These are phyloP conservation scores for Nicotiana obtusifolia DNA, from an alignment of 257 asterid species.

Conservation along the genomic window DNA sequence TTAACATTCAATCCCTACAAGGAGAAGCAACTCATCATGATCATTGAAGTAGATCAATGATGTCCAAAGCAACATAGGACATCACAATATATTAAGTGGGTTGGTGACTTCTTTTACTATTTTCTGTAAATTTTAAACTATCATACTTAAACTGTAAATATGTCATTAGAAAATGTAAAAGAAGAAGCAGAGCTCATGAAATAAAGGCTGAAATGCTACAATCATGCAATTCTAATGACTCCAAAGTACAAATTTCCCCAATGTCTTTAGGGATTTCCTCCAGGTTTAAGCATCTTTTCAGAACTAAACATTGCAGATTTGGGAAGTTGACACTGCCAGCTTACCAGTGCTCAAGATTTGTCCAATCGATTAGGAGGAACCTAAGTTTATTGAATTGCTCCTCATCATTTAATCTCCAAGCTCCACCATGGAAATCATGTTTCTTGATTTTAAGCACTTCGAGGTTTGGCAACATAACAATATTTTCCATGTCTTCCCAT, in stretches of 20 bases:
- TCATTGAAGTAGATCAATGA: too few relatives aligned
- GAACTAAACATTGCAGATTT: background rate
- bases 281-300: background rate
- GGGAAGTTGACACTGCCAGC: background rate
- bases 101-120: background rate
- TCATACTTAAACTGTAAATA: too few relatives aligned
- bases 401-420: background rate
- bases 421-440: background rate
- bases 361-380: background rate
- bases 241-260: background rate
- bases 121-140: background rate
- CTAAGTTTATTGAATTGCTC: background rate
- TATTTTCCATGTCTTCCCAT: background rate
- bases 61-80: too few relatives aligned
- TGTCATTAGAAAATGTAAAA: background rate
- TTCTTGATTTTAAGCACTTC: background rate
- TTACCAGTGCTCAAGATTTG: background rate
- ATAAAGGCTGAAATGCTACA: background rate
- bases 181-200: background rate
- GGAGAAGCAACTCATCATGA: too few relatives aligned
- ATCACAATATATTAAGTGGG: too few relatives aligned
- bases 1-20: too few relatives aligned
- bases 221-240: background rate
- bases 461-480: background rate
- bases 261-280: background rate